Evolutionary conservation across 306 rosid species (phyloP).

Genomic region (Boehmeria nivea): DNA sequence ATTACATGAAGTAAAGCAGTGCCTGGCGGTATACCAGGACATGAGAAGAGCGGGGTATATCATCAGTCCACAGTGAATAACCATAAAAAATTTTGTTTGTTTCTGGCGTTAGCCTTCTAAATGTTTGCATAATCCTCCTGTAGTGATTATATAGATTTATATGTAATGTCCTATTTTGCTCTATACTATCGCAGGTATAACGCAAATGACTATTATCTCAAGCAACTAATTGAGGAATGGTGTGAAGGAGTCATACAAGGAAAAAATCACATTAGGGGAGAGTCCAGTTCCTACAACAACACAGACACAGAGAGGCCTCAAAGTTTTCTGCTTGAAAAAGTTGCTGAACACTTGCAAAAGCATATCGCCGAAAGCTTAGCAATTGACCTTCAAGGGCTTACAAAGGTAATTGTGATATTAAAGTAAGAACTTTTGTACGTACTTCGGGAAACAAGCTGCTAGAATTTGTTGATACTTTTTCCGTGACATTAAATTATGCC

Average conservation of each 20-base stretch:
- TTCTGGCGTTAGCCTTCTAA: no score
- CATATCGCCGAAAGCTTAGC: slow-evolving; percentile 62
- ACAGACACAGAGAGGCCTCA: slow-evolving; percentile 45
- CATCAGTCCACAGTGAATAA: no score
- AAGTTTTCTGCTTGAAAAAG: slow-evolving; percentile 78
- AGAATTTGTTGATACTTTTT: background rate
- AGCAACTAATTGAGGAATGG: slow-evolving; percentile 83
- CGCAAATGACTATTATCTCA: slow-evolving; percentile 70
- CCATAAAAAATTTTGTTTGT: no score
- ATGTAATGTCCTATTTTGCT: background rate
- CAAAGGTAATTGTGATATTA: slow-evolving; percentile 40
- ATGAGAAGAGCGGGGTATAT: slow-evolving; percentile 92
- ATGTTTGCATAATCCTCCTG: background rate
- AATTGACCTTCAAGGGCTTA: slow-evolving; percentile 80
- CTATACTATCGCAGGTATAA: slow-evolving; percentile 50
- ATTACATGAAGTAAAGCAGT: slow-evolving; percentile 73
- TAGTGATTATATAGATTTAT: background rate
- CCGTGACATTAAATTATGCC: background rate
- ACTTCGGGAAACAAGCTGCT: no score
- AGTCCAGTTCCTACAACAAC: slow-evolving; percentile 37
- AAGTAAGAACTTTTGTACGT: no score
- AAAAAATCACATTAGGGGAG: slow-evolving; percentile 39
- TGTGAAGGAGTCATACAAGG: slow-evolving; percentile 89
- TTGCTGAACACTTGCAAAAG: slow-evolving; percentile 73
- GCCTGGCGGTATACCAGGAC: slow-evolving; percentile 79